Evolutionary conservation across 75 land plant species (phyloP), one percentile per base, ranked within the genome.

Genomic region (Larix kaempferi): DNA sequence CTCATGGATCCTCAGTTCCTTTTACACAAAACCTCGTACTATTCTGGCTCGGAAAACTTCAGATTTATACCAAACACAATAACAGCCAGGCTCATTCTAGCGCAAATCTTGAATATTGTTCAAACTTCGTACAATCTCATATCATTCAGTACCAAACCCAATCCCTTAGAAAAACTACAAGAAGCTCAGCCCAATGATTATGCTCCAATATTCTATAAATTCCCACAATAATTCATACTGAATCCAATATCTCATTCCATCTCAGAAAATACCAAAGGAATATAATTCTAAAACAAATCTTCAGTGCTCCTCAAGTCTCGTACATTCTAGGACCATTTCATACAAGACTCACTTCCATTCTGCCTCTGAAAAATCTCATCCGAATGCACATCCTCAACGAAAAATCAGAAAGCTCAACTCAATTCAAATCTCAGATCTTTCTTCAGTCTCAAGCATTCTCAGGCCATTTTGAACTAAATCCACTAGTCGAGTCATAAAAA

Each of bases 141-240:
- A 65, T 6, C 41, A 33, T 65, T 35, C n/a, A 17, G 7, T 35
- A 14, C 69, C 69, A 65, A 65, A 25, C 67, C 39, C 39, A 14
- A 65, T 65, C 73, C 73, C 39, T 44, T 19, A n/a, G 23, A 69
- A 64, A 67, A 69, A 69, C 23, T 33, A 65, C 6, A 5, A 65
- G 21, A 69, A 8, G 5, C 54, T 41, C 54, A 41, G 2, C 22
- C 11, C 23, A 69, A 41, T 3, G 12, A 41, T 44, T 21, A 25
- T n/a, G 3, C 73, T 41, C 19, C 19, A 69, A 37, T n/a, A 23
- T 10, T 69, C 25, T 69, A 23, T 12, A 13, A 35, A 6, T 29
- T 64, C 33, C n/a, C 27, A 29, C 39, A 29, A 6, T 19, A 17
- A 16, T 65, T 17, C 41, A 65, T 65, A 5, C 41, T 17, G 35